Percentiles rank a stretch among this genome's conserved stretches.
Conservation (phyloP, 441 rosid genomes). For the Arabidopsis hybrid region DNA sequence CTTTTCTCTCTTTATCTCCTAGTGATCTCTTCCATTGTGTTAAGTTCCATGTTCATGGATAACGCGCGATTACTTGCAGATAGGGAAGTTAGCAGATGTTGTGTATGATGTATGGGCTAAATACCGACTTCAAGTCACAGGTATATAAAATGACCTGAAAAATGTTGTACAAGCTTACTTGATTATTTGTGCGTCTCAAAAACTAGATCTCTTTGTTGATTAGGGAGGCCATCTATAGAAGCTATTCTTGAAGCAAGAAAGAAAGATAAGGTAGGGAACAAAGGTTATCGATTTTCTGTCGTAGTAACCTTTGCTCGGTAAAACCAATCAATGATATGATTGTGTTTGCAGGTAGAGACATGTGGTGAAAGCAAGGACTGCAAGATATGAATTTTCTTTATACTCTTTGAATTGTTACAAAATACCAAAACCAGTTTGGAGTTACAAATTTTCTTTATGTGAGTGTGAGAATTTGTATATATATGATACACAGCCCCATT, state of each 20-base stretch:
- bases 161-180: neutral
- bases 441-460: neutral
- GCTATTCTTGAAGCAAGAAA: slow-evolving; percentile 72
- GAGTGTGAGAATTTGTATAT: neutral
- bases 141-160: slow-evolving; percentile 40
- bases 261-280: slow-evolving; percentile 60
- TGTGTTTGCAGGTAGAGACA: slow-evolving; percentile 58
- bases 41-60: no score
- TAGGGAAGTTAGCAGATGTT: slow-evolving; percentile 72
- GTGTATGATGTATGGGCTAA: slow-evolving; percentile 87
- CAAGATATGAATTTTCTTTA: slow-evolving; percentile 51
- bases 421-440: slow-evolving; percentile 16
- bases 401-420: neutral
- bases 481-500: neutral
- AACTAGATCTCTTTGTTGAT: slow-evolving; percentile 30
- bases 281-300: neutral
- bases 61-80: slow-evolving; percentile 46
- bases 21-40: neutral
- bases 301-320: neutral
- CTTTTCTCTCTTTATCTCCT: neutral
- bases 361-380: slow-evolving; percentile 62
- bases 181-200: neutral
- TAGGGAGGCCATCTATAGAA: slow-evolving; percentile 82
- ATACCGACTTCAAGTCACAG: slow-evolving; percentile 82
- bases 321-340: neutral